phyloP scores from a whole-genome alignment of 2,329 filamentous ascomycete species.

The Penicillium vulpinum region DNA sequence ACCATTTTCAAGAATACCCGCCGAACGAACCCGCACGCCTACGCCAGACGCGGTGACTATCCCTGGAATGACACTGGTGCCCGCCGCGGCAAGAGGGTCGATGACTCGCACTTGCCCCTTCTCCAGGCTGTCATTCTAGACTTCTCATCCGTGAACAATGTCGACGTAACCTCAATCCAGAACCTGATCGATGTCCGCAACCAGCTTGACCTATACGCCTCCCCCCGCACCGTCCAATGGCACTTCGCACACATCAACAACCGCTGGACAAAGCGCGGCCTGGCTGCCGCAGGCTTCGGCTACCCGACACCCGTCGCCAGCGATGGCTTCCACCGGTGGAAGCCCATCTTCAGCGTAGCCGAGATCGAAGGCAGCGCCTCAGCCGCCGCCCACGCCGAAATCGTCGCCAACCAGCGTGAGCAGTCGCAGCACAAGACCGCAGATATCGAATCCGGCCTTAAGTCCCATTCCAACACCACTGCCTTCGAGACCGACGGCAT shows the following conservation, averaged over 20 bases:
- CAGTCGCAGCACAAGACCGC: conserved; percentile 18
- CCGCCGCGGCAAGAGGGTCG: conserved; percentile 54
- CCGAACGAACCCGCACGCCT: conserved; percentile 70
- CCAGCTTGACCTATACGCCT: conserved; percentile 81
- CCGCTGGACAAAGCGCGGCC: conserved; percentile 88
- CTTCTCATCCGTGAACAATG: conserved; percentile 89
- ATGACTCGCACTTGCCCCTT: conserved; percentile 59
- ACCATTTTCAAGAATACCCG: conserved; percentile 71
- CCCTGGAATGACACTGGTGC: conserved; percentile 95
- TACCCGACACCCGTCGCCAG: conserved; percentile 64
- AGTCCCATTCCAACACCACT: conserved; percentile 31
- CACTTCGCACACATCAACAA: conserved; percentile 94
- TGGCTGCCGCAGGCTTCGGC: conserved; percentile 85
- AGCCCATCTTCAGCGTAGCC: conserved; percentile 91
- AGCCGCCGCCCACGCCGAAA: conserved; percentile 68
- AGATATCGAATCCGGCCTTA: conserved; percentile 38
- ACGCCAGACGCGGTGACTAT: conserved; percentile 68
- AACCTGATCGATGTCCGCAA: conserved; percentile 92
- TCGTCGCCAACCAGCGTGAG: conserved; percentile 58
- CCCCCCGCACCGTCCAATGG: conserved; percentile 85
- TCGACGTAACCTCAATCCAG: conserved; percentile 90
- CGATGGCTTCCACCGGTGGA: conserved; percentile 69
- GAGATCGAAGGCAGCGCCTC: conserved; percentile 74
- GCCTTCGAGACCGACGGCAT: conserved; percentile 34
- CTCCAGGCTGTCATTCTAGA: conserved; percentile 91